Base-by-base conservation (phyloP, 108 stramenopile genomes). In the Asterionellopsis glacialis region DNA sequence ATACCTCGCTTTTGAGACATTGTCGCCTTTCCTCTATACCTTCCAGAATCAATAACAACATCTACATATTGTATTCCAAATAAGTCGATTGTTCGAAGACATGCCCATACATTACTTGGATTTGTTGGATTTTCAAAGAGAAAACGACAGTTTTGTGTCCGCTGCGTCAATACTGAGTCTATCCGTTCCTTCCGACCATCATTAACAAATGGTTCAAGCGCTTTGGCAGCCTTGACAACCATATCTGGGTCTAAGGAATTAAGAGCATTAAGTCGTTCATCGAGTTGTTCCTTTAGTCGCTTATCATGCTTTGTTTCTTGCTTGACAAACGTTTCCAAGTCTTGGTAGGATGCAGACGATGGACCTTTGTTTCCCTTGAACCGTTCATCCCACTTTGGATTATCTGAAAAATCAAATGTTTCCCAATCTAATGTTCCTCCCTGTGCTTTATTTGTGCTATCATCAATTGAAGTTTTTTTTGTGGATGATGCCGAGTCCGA, bases 71-170 rank as follows among this genome's bases (percentile, higher is more conserved):
- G 91, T 44, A 92, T 76, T 1, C 88, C 86, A 72, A 91, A 91
- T 33, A 77, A 80, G 65, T 98, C 97, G 11, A 98, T 26, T 0
- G 97, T 96, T 1, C 97, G 72, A 2, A 98, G 65, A 63, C 95
- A 96, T 7, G 97, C 97, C 83, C 90, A 98, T 0, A 94, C 92
- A 68, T 98, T 98, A 61, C 82, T 84, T 0, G 97, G 95, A 60
- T 98, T 98, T 48, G 73, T 41, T 1, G 95, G 95, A 71, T 96
- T 95, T 71, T 98, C 97, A 75, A 90, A 98, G n/a, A 94, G 53
- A 59, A 94, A 88, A 48, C 70, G 57, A 0, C 72, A 65, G 38
- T 86, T 78, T 57, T 57, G 51, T 0, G 91, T 92, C 21, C 91
- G 61, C 57, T 83, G 63, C 16, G 26, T 15, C 67, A 88, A 56